Base-by-base conservation (phyloP, 2,329 filamentous ascomycete genomes). In the Aspergillus luchuensis region DNA sequence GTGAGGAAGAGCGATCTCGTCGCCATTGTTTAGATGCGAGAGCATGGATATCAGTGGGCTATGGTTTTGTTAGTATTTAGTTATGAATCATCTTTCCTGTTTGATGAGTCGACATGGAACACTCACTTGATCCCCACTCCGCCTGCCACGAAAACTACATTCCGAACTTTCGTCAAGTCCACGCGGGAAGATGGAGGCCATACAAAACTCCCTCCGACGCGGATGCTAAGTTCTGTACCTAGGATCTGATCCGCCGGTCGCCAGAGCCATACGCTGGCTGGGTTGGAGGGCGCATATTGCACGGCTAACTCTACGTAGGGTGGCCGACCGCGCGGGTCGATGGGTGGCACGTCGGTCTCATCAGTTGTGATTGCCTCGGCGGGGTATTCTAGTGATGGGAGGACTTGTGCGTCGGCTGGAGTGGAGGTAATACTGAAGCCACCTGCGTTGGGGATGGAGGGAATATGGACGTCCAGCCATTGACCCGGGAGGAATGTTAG, bases 361-460 rank as follows among this genome's bases (percentile, higher is more conserved):
- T 72, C 70, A 8, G 56, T 62, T 8, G 65, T 49, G 17, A 60
- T 54, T 17, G 67, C 49, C 19, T 67, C 63, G 39, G 60, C 43
- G 1, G 67, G 54, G 50, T 62, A 52, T 25, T 68, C 67, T 8
- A 69, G 66, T 19, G 66, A 66, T 10, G 71, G 70, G n/a, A 74
- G 67, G 10, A 66, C 51, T 72, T 74, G 62, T 3, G 85, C 83
- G 57, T 82, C 78, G 45, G 82, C 83, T 0, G 91, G 91, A 0
- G 89, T 79, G 1, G 91, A 95, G 6, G 91, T 94, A 65, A 96
- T 90, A 45, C 92, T 96, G 80, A 96, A 97, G 60, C 92, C 92
- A 36, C 92, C 92, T 3, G 91, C 88, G 72, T 89, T 87, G 47
- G 83, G 69, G 48, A 91, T 78, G 39, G 80, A 81, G 1, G 92